Evolutionary conservation across 768 basidiomycete species (phyloP).

Genomic region (Boletus edulis): DNA sequence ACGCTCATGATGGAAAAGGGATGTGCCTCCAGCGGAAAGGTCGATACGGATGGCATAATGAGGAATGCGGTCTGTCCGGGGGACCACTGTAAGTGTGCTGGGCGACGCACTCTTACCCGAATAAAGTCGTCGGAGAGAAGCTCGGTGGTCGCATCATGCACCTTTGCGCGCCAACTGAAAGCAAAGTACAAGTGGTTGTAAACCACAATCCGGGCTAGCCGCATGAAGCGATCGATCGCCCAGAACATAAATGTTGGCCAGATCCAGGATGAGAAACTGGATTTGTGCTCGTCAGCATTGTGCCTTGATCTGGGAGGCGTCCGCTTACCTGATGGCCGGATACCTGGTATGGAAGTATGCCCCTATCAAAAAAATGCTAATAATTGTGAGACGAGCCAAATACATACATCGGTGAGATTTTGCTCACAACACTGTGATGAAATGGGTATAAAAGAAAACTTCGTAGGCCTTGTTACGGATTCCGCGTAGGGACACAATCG

Average conservation of each 20-base stretch:
- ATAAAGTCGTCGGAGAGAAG: slow-evolving; percentile 45
- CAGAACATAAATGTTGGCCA: slow-evolving; percentile 32
- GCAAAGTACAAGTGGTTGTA: slow-evolving; percentile 43
- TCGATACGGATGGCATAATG: slow-evolving; percentile 45
- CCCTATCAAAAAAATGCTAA: slow-evolving; percentile 35
- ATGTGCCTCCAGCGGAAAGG: slow-evolving; percentile 49
- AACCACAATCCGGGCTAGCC: slow-evolving; percentile 41
- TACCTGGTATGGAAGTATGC: slow-evolving; percentile 41
- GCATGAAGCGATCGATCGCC: slow-evolving; percentile 49
- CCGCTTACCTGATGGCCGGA: slow-evolving; percentile 6
- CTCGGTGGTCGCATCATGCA: slow-evolving; percentile 40
- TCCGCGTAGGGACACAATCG: slow-evolving; percentile 46
- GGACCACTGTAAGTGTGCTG: slow-evolving; percentile 47
- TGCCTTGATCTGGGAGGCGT: not conserved
- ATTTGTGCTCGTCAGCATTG: not conserved
- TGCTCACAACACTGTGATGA: slow-evolving; percentile 40
- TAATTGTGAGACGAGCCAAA: slow-evolving; percentile 4
- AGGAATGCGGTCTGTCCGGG: slow-evolving; percentile 58
- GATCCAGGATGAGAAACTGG: slow-evolving; percentile 25
- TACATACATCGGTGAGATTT: fast-evolving
- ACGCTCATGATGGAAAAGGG: slow-evolving; percentile 62
- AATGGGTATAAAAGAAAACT: slow-evolving; percentile 49
- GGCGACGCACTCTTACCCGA: slow-evolving; percentile 44
- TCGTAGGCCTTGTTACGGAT: slow-evolving; percentile 49
- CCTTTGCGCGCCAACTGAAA: slow-evolving; percentile 20